phyloP scores from a whole-genome alignment of 441 rosid species.

The Erysimum pusillum region DNA sequence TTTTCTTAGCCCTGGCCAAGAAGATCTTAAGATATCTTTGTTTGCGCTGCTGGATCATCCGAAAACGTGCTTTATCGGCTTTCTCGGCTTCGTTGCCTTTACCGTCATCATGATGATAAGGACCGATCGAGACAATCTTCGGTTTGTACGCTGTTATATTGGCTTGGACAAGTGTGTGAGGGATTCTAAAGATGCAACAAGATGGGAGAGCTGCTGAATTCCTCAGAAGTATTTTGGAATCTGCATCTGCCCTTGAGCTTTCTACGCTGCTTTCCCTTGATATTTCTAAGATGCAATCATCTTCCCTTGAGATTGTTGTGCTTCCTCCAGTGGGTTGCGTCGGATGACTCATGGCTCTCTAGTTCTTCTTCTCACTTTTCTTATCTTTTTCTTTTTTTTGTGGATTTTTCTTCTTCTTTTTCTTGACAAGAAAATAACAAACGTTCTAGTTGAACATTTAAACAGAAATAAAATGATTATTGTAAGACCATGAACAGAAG shows the following conservation, averaged over 20 bases:
- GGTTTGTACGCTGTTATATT: too few relatives aligned
- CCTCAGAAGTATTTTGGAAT: conserved; percentile 34
- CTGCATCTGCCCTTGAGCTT: background rate
- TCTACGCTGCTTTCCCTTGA: too few relatives aligned
- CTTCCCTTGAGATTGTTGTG: background rate
- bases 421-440: background rate
- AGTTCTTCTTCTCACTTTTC: background rate
- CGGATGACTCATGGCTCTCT: background rate
- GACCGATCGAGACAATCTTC: too few relatives aligned
- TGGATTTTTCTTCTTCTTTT: background rate
- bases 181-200: conserved; percentile 66
- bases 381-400: background rate
- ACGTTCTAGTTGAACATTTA: background rate
- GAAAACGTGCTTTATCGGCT: too few relatives aligned
- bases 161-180: too few relatives aligned
- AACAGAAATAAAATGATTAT: background rate
- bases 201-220: conserved; percentile 49
- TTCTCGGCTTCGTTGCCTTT: too few relatives aligned
- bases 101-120: too few relatives aligned
- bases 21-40: too few relatives aligned
- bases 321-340: background rate
- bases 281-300: too few relatives aligned
- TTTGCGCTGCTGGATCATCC: too few relatives aligned
- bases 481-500: background rate
- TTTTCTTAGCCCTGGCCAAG: too few relatives aligned